A percentile compares a stretch with the other conserved stretches of the same genome.
These are phyloP conservation scores for Lactifluus piperatus DNA, from an alignment of 768 basidiomycete species.

Conservation along the genomic window DNA sequence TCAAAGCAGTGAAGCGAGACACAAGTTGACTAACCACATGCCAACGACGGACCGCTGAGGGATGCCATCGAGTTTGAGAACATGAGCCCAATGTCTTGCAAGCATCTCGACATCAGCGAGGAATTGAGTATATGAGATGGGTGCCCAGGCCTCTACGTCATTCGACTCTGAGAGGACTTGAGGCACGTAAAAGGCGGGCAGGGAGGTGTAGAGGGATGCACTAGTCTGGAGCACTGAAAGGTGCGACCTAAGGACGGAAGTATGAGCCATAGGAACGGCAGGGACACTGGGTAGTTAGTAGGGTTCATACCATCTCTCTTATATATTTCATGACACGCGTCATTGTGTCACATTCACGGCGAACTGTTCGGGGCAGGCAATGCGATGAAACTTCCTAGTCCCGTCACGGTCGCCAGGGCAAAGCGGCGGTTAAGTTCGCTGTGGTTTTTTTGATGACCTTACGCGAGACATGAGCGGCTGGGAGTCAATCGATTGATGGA, in stretches of 20 bases:
- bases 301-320: slow-evolving; percentile 12
- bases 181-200: slow-evolving; percentile 55
- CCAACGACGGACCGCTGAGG: slow-evolving; percentile 54
- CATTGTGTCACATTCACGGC: slow-evolving; percentile 13
- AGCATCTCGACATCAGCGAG: slow-evolving; percentile 52
- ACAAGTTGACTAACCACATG: slow-evolving; percentile 46
- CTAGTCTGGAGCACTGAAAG: slow-evolving; percentile 54
- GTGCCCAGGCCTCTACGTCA: slow-evolving; percentile 43
- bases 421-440: slow-evolving; percentile 10
- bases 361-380: slow-evolving; percentile 15
- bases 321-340: slow-evolving; percentile 15
- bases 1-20: neutral
- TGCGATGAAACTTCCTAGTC: slow-evolving; percentile 19
- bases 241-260: slow-evolving; percentile 34
- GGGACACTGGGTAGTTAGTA: neutral
- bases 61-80: slow-evolving; percentile 40
- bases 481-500: slow-evolving; percentile 15
- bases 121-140: slow-evolving; percentile 60
- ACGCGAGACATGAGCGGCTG: slow-evolving; percentile 10
- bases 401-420: slow-evolving; percentile 19
- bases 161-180: slow-evolving; percentile 34
- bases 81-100: slow-evolving; percentile 53
- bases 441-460: slow-evolving; percentile 16
- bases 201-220: slow-evolving; percentile 39
- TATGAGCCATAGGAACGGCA: slow-evolving; percentile 9